Evolutionary conservation across 768 basidiomycete species (phyloP).

Genomic region (Coprinopsis strossmayeri): DNA sequence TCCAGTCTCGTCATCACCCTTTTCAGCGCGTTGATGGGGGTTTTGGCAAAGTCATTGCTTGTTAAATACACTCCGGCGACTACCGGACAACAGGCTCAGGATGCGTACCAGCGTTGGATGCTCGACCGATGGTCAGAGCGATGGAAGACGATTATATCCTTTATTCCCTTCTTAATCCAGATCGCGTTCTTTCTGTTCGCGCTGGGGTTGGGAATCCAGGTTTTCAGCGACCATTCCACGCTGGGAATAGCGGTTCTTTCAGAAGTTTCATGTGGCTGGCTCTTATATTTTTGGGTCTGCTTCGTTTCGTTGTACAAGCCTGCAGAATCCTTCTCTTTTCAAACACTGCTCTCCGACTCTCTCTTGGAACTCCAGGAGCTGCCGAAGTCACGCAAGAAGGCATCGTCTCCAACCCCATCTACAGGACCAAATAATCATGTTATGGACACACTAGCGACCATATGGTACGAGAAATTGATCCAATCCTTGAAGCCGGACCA

Average conservation of each 20-base stretch:
- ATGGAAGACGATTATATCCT: conserved; percentile 14
- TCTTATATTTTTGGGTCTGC: conserved; percentile 1
- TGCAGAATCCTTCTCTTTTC: conserved; percentile 4
- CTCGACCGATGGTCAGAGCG: conserved; percentile 14
- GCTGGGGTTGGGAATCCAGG: conserved; percentile 14
- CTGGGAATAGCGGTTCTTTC: neutral
- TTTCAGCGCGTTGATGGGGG: conserved; percentile 21
- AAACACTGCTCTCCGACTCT: conserved; percentile 5
- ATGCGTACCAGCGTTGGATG: conserved; percentile 16
- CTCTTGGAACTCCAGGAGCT: neutral
- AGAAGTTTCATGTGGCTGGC: neutral
- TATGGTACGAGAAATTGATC: conserved; percentile 3
- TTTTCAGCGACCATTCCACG: neutral
- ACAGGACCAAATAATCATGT: neutral
- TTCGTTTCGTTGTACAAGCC: neutral
- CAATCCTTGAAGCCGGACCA: neutral
- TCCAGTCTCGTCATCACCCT: conserved; percentile 20
- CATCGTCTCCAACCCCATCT: neutral
- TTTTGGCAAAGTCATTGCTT: conserved; percentile 19
- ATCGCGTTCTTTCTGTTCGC: conserved; percentile 17
- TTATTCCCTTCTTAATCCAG: conserved; percentile 15
- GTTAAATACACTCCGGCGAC: conserved; percentile 14
- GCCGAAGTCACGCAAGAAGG: neutral
- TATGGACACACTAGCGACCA: neutral
- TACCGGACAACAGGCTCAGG: conserved; percentile 12